phyloP scores from a whole-genome alignment of 768 basidiomycete genomes.

The Suillus cothurnatus region DNA sequence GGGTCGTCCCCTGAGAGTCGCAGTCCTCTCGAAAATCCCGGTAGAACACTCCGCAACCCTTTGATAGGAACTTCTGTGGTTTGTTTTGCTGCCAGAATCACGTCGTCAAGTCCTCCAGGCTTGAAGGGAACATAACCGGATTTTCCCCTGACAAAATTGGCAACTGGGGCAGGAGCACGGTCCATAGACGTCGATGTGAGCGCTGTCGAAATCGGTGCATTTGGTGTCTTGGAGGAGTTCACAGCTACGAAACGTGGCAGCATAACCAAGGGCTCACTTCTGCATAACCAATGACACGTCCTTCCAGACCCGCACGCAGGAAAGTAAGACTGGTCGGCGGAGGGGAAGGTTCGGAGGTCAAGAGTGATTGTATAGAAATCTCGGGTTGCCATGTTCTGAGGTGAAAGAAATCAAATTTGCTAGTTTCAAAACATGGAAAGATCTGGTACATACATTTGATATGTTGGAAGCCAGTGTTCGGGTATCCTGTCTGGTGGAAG shows the following conservation, averaged over 20 bases:
- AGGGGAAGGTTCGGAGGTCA: slow-evolving; percentile 66
- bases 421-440: slow-evolving; percentile 10
- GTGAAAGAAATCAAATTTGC: slow-evolving; percentile 15
- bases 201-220: slow-evolving; percentile 61
- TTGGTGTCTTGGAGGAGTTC: slow-evolving; percentile 47
- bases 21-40: slow-evolving; percentile 82
- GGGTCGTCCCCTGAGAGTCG: slow-evolving; percentile 62
- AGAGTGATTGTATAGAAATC: slow-evolving; percentile 61
- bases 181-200: slow-evolving; percentile 84
- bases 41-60: slow-evolving; percentile 68
- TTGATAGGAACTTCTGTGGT: slow-evolving; percentile 40
- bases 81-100: slow-evolving; percentile 35
- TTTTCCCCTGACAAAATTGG: slow-evolving; percentile 91
- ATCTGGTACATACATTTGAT: slow-evolving; percentile 70
- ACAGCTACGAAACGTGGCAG: slow-evolving; percentile 6
- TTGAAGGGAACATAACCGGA: slow-evolving; percentile 91
- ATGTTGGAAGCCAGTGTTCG: slow-evolving; percentile 71
- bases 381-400: slow-evolving; percentile 73
- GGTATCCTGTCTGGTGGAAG: slow-evolving; percentile 69
- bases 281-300: slow-evolving; percentile 76
- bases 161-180: slow-evolving; percentile 77
- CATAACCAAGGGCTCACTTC: slow-evolving; percentile 56
- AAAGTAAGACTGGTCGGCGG: slow-evolving; percentile 76
- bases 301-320: slow-evolving; percentile 76
- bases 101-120: slow-evolving; percentile 89